Percentiles rank a stretch among this genome's conserved stretches.
Conservation (phyloP, 495 filamentous ascomycete genomes). For the Xylaria scruposa region DNA sequence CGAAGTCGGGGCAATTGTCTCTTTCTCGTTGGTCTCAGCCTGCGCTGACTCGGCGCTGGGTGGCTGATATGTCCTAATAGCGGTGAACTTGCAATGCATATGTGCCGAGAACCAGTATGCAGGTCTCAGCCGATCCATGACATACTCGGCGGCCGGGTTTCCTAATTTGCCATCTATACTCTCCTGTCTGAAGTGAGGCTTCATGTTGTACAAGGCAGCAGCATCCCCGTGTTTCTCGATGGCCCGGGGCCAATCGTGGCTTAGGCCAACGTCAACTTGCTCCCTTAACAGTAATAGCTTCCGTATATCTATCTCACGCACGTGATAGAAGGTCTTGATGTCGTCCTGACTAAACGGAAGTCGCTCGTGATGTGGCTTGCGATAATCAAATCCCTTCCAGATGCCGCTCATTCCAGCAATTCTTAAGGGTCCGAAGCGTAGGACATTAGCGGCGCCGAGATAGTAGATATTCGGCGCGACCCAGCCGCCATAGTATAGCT, state of each 20-base stretch:
- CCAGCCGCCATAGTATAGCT: conserved; percentile 97
- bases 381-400: conserved; percentile 87
- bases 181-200: conserved; percentile 75
- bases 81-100: conserved; percentile 84
- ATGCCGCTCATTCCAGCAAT: conserved; percentile 94
- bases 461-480: conserved; percentile 97
- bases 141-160: conserved; percentile 74
- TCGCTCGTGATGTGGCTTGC: conserved; percentile 81
- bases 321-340: conserved; percentile 80
- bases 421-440: conserved; percentile 80
- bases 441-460: conserved; percentile 85
- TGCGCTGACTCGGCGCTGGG: conserved; percentile 32
- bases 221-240: conserved; percentile 78
- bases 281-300: conserved; percentile 85
- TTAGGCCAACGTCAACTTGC: conserved; percentile 87
- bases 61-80: conserved; percentile 67
- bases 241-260: conserved; percentile 91
- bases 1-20: background rate
- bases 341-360: conserved; percentile 80
- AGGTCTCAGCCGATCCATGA: conserved; percentile 81
- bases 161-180: conserved; percentile 76
- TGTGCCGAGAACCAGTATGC: conserved; percentile 94
- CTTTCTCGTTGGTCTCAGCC: conserved; percentile 1
- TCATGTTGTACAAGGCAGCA: conserved; percentile 66
- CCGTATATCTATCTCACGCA: conserved; percentile 86